phyloP scores from a whole-genome alignment of 2,329 filamentous ascomycete species.

The Fusarium drepaniforme region DNA sequence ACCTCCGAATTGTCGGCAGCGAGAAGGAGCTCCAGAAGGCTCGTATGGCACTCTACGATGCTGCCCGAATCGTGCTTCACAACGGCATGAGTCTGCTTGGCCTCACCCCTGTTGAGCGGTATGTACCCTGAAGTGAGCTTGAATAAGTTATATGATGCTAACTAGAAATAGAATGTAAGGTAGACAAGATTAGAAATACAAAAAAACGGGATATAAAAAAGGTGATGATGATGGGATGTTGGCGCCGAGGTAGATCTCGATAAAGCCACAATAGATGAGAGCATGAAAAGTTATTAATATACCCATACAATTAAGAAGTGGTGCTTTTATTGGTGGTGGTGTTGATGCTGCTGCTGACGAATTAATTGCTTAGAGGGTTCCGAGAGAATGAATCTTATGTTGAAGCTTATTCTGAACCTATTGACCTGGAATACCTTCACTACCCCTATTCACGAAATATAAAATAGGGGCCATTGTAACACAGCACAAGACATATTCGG shows the following conservation, averaged over 20 bases:
- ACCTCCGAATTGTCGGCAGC: conserved; percentile 84
- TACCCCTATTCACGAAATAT: neutral
- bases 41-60: conserved; percentile 82
- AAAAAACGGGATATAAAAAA: conserved; percentile 13
- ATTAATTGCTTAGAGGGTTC: no score
- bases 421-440: neutral
- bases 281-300: conserved; percentile 46
- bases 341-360: neutral
- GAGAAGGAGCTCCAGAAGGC: conserved; percentile 75
- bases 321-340: neutral
- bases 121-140: conserved; percentile 11
- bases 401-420: neutral
- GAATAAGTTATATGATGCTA: neutral
- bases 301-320: conserved; percentile 33
- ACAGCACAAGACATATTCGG: neutral
- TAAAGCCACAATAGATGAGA: conserved; percentile 38
- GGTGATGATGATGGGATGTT: conserved; percentile 2
- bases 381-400: neutral
- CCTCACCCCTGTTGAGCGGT: conserved; percentile 77
- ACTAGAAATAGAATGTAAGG: conserved; percentile 42
- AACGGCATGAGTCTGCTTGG: conserved; percentile 89
- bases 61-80: conserved; percentile 78
- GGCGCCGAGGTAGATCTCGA: conserved; percentile 24
- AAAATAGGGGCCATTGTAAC: neutral
- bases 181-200: conserved; percentile 1